These are phyloP conservation scores for Salvia splendens DNA, from an alignment of 257 asterid species.

Conservation along the genomic window DNA sequence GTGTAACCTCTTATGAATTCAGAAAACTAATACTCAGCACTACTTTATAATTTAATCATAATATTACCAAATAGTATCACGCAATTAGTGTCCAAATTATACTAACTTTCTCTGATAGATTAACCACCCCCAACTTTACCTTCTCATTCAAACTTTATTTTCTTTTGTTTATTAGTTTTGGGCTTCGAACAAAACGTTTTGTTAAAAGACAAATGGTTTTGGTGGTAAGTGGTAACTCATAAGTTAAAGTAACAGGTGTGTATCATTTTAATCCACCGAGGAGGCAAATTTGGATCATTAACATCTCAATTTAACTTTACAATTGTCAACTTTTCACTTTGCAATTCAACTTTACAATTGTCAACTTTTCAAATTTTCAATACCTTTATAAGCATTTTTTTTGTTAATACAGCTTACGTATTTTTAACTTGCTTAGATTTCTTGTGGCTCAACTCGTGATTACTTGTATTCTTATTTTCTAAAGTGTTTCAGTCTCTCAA, in stretches of 20 bases:
- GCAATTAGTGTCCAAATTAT: slow-evolving; percentile 32
- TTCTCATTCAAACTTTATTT: neutral
- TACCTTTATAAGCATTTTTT: neutral
- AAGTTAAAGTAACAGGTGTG: too few species aligned
- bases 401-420: too few species aligned
- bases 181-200: neutral
- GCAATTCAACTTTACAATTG: too few species aligned
- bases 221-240: slow-evolving; percentile 16
- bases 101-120: slow-evolving; percentile 17
- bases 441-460: neutral
- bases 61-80: neutral
- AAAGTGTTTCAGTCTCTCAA: neutral
- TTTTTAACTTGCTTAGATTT: neutral
- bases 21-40: too few species aligned
- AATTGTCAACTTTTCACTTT: slow-evolving; percentile 5
- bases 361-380: neutral
- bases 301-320: neutral
- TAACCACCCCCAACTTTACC: slow-evolving; percentile 27
- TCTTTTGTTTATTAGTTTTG: neutral
- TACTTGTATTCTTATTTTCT: neutral
- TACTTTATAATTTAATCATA: too few species aligned
- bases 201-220: slow-evolving; percentile 24
- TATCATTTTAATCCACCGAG: too few species aligned
- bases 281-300: neutral
- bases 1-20: too few species aligned